Conservation (phyloP, 495 filamentous ascomycete genomes). For the Penicillium diatomitis region DNA sequence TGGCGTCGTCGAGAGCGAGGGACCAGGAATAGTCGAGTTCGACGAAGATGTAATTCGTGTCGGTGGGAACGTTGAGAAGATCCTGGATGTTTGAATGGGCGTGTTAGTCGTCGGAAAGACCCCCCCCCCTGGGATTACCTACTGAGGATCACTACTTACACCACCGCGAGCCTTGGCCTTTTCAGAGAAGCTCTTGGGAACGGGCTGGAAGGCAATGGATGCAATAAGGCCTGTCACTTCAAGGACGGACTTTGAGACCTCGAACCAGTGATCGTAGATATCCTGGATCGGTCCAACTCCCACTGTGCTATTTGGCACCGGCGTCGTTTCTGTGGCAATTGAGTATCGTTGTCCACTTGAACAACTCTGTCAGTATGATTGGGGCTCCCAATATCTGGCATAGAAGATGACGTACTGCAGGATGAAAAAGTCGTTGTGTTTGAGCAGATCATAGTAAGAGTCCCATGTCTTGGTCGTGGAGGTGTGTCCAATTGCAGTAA, state of each 20-base stretch:
- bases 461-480: slow-evolving; percentile 43
- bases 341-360: slow-evolving; percentile 40
- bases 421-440: slow-evolving; percentile 30
- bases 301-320: slow-evolving; percentile 35
- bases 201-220: slow-evolving; percentile 47
- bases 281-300: slow-evolving; percentile 34
- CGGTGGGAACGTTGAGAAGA: slow-evolving; percentile 41
- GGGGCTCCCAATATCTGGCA: too few relatives aligned
- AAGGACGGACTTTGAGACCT: slow-evolving; percentile 32
- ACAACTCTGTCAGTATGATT: slow-evolving; percentile 1
- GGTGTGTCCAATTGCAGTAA: slow-evolving; percentile 40
- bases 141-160: slow-evolving; percentile 13
- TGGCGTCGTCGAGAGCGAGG: slow-evolving; percentile 30
- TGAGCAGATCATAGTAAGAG: slow-evolving; percentile 42
- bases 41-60: slow-evolving; percentile 46
- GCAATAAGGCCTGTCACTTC: slow-evolving; percentile 39
- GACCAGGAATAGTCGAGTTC: slow-evolving; percentile 48
- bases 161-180: slow-evolving; percentile 40
- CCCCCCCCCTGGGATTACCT: not conserved
- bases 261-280: slow-evolving; percentile 45
- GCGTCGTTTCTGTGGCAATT: slow-evolving; percentile 49
- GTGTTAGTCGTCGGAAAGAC: too few relatives aligned
- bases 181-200: slow-evolving; percentile 40
- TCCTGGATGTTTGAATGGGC: slow-evolving; percentile 22
- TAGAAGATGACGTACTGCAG: slow-evolving; percentile 19